phyloP scores from a whole-genome alignment of 495 filamentous ascomycete genomes.

The Opeltia flavorubescens region DNA sequence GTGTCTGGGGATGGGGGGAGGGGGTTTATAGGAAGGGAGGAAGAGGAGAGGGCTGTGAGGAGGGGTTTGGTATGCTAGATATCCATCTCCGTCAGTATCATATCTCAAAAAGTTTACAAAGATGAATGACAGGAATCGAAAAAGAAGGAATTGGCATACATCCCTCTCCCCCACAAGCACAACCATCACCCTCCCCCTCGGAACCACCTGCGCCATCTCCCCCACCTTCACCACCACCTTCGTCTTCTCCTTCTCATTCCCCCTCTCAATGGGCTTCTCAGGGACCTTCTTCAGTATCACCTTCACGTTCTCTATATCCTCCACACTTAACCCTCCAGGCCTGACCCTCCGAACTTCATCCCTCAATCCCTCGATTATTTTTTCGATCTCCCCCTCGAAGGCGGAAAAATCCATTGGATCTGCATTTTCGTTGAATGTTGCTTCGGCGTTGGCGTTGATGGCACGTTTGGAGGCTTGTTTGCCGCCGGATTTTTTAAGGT shows the following conservation, averaged over 20 bases:
- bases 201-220: background rate
- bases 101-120: no score
- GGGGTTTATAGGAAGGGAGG: conserved; percentile 11
- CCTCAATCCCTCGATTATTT: conserved; percentile 3
- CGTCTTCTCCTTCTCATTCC: conserved; percentile 2
- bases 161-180: background rate
- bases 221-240: conserved; percentile 5
- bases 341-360: conserved; percentile 2
- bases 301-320: background rate
- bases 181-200: background rate
- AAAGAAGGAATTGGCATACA: background rate
- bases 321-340: conserved; percentile 3
- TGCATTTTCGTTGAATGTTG: background rate
- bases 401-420: conserved; percentile 13
- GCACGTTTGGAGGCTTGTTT: conserved; percentile 10
- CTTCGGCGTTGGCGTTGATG: conserved; percentile 3
- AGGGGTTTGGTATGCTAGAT: conserved; percentile 11
- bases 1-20: background rate
- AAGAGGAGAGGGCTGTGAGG: conserved; percentile 5
- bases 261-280: background rate
- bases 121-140: no score
- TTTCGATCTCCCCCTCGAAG: conserved; percentile 6
- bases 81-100: background rate
- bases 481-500: conserved; percentile 8
- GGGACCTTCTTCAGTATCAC: conserved; percentile 2